Base-by-base conservation (phyloP, 805 yeast genomes). In the Spencermartinsiella europaea region DNA sequence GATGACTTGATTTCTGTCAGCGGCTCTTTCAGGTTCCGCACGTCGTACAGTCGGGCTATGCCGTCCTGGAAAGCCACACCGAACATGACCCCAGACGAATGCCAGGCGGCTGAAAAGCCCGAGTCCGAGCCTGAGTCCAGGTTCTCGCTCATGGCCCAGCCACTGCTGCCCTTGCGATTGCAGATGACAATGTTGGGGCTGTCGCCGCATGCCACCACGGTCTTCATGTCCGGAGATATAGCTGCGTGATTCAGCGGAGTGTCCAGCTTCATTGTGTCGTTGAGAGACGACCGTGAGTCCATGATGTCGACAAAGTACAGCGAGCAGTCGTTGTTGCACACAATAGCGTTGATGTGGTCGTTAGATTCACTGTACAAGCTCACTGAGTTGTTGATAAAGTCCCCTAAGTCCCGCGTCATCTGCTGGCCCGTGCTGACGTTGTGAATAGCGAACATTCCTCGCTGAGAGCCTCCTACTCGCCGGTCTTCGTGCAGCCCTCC, bases 31-130 rank as follows among this genome's bases (percentile, higher is more conserved):
- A 79, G 61, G 50, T 81, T 81, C 52, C 98, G 70, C 5, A 85
- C 62, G 63, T 90, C 98, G 61, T 81, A 90, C 5, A 90, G 66
- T 51, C 81, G 70, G 49, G 91, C 81, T 17, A 78, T 68, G 4
- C 98, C 98, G 60, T 85, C 89, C 65, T 90, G 96, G 62, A 88
- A 88, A 20, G 89, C 81, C 0, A 85, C 80, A 1, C 93, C 81
- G 61, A 90, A 84, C 51, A 80, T 73, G 44, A 72, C 55, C 17
- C 91, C 95, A 38, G 86, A 81, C n/a, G 82, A 76, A 49, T 83
- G 81, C 67, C 82, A 89, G 22, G 84, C 77, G 0, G 86, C 80
- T 3, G 95, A 89, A 60, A 89, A 86, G 2, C 96, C 96, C 39
- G 83, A 77, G 55, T 85, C 95, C 47, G 83, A 80, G 1, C 69